Base-by-base conservation (phyloP, 345 rosid species). In the Ricinus communis region DNA sequence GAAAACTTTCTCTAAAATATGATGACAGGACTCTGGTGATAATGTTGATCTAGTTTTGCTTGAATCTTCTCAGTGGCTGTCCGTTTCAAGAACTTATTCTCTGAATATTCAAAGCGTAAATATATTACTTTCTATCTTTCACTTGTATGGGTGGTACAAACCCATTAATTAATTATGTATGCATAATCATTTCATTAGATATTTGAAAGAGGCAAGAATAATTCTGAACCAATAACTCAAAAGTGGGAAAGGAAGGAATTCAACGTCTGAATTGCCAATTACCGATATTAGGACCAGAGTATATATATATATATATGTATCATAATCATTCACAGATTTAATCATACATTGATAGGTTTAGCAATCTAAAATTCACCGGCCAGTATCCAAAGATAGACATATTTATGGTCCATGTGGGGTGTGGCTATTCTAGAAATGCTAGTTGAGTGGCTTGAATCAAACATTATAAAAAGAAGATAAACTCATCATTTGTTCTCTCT, bases 1-100 rank as follows among this genome's bases (percentile, higher is more conserved):
- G 25, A 22, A 55, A 59, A 31, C n/a, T n/a, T n/a, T n/a, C n/a
- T n/a, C n/a, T n/a, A n/a, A n/a, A n/a, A n/a, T n/a, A n/a, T 31
- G 49, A 5, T 36, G 18, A 50, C 31, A 53, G 36, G 47, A 8
- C 27, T 24, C 19, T 14, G 47, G 31, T 38, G 69, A 72, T 27
- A 41, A 18, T 54, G 62, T 8, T 62, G 56, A 62, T 53, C 69
- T 13, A 49, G 28, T 4, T 47, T 21, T 53, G 31, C 31, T 6
- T 18, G 55, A 53, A n/a, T 55, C 55, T 55, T 65, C 21, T 1
- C 3, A 65, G 70, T 72, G 76, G 30, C 13, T 45, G 76, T 72
- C 47, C 64, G 56, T 72, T 72, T 65, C 69, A 21, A 41, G 2
- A 13, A 4, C 24, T 43, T 43, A 43, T 43, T 41, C 62, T 50